Conservation (phyloP, 768 basidiomycete species). For the Calocybe gangraenosa region DNA sequence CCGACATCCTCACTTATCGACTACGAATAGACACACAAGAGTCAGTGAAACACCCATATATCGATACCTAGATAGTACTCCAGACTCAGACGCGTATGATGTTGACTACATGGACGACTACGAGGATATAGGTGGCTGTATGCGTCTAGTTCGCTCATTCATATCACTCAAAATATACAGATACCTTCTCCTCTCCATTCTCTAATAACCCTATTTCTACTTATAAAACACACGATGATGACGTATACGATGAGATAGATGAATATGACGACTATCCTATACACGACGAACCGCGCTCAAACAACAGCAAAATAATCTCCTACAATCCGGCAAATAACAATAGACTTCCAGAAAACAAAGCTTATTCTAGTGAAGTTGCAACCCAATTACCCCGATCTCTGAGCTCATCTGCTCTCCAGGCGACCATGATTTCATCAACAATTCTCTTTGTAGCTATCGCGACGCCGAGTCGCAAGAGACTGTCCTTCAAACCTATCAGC, state of each 20-base stretch:
- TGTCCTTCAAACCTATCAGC: too few relatives aligned
- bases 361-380: slow-evolving; percentile 1
- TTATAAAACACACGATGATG: neutral
- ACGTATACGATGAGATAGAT: slow-evolving; percentile 13
- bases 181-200: slow-evolving; percentile 19
- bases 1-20: too few relatives aligned
- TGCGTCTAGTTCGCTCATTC: slow-evolving; percentile 20
- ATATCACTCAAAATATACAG: slow-evolving; percentile 1
- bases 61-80: too few relatives aligned
- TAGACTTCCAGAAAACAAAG: neutral
- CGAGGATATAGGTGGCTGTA: slow-evolving; percentile 34
- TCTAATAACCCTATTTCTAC: neutral
- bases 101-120: slow-evolving; percentile 19
- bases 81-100: slow-evolving; percentile 3
- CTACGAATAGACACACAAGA: too few relatives aligned
- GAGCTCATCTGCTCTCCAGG: neutral
- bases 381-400: neutral
- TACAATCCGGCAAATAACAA: neutral
- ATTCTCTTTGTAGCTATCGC: neutral
- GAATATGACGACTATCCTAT: slow-evolving; percentile 10
- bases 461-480: neutral
- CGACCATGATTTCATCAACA: neutral
- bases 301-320: neutral
- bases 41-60: too few relatives aligned
- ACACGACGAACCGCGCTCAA: neutral